Conservation (phyloP, 257 asterid genomes). For the Coffea canephora region DNA sequence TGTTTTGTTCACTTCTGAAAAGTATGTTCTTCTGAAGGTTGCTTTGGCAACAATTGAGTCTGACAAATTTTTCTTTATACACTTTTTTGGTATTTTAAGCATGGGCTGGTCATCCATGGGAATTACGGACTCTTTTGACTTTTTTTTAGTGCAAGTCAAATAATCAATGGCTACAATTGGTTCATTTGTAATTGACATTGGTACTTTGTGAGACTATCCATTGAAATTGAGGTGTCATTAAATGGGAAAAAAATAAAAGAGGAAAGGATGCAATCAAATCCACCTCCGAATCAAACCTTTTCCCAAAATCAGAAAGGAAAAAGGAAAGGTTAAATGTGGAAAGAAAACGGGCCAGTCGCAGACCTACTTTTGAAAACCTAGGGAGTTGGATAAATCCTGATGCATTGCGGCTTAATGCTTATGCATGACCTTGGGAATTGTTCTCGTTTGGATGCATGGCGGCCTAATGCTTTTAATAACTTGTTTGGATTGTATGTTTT, state of each 20-base stretch:
- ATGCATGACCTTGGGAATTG: neutral
- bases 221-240: neutral
- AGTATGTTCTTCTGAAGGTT: conserved; percentile 37
- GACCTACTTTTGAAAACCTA: neutral
- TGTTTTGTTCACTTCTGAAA: conserved; percentile 33
- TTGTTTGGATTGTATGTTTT: too few species aligned
- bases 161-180: conserved; percentile 34
- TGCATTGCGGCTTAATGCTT: neutral
- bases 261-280: neutral
- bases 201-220: neutral
- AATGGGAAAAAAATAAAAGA: too few species aligned
- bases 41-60: conserved; percentile 36
- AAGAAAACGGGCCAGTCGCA: neutral
- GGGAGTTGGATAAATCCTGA: neutral
- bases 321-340: neutral
- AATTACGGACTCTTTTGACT: conserved; percentile 28
- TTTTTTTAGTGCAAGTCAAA: conserved; percentile 34
- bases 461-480: neutral
- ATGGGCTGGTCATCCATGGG: conserved; percentile 27
- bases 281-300: neutral
- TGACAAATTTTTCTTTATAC: conserved; percentile 25
- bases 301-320: neutral
- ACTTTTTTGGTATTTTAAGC: conserved; percentile 18
- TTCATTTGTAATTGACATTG: conserved; percentile 3
- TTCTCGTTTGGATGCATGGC: neutral